These are phyloP conservation scores for Agroathelia rolfsii DNA, from an alignment of 1,284 basidiomycete genomes.

Conservation along the genomic window DNA sequence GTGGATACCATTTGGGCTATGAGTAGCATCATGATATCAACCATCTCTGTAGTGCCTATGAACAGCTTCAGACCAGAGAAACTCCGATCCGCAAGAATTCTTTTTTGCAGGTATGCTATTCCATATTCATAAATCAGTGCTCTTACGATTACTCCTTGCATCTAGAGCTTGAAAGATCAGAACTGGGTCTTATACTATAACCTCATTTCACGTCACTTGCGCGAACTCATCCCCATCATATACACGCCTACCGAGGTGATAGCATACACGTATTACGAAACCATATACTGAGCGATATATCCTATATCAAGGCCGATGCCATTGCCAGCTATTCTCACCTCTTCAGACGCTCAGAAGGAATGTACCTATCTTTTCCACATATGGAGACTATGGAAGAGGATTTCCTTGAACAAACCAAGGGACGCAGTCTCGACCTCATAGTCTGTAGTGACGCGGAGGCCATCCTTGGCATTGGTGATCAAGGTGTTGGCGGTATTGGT, in stretches of 20 bases:
- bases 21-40: too few species aligned
- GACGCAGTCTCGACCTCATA: slow-evolving; percentile 58
- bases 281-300: background rate
- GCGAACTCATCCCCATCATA: slow-evolving; percentile 68
- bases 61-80: slow-evolving; percentile 43
- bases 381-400: slow-evolving; percentile 67
- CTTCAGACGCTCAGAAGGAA: slow-evolving; percentile 63
- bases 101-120: too few species aligned
- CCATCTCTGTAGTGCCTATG: too few species aligned
- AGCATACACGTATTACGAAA: background rate
- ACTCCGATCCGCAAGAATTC: slow-evolving; percentile 56
- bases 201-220: slow-evolving; percentile 50
- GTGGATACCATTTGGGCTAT: too few species aligned
- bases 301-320: slow-evolving; percentile 53
- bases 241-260: slow-evolving; percentile 62
- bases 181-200: slow-evolving; percentile 71
- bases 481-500: slow-evolving; percentile 47
- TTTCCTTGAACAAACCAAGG: slow-evolving; percentile 55
- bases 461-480: slow-evolving; percentile 74
- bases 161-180: slow-evolving; percentile 62
- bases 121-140: too few species aligned
- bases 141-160: too few species aligned
- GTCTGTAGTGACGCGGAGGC: slow-evolving; percentile 80
- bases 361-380: slow-evolving; percentile 58
- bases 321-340: slow-evolving; percentile 75